phyloP scores from a whole-genome alignment of 2,329 filamentous ascomycete genomes.

The Ramularia collo-cygni region DNA sequence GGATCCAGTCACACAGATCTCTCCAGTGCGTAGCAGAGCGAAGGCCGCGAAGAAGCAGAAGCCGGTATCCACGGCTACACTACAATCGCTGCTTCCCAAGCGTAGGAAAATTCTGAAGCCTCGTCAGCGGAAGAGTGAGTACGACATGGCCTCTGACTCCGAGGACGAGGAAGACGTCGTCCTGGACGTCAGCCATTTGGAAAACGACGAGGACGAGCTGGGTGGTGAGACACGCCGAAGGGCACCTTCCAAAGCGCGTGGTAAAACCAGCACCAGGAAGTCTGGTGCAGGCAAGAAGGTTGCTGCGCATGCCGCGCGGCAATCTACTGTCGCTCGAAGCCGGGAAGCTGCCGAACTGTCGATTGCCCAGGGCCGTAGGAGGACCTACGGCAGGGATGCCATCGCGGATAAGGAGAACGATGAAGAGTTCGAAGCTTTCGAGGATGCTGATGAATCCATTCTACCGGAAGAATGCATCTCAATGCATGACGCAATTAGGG shows the following conservation, averaged over 20 bases:
- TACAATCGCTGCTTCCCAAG: constrained; percentile 41
- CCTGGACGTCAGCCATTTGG: constrained; percentile 18
- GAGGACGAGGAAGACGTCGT: constrained; percentile 25
- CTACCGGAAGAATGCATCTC: constrained; percentile 15
- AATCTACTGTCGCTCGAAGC: constrained; percentile 5
- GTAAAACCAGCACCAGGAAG: constrained; percentile 14
- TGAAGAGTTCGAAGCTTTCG: constrained; percentile 18
- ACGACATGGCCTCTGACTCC: constrained; percentile 34
- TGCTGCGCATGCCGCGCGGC: constrained; percentile 4
- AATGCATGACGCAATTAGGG: constrained; percentile 28
- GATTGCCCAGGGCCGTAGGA: constrained; percentile 12
- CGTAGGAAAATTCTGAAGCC: constrained; percentile 25
- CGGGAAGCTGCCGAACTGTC: constrained; percentile 9
- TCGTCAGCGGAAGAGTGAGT: constrained; percentile 28
- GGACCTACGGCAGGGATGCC: constrained; percentile 26
- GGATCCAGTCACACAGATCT: constrained; percentile 21
- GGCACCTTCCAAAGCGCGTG: constrained; percentile 9
- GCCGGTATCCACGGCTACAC: constrained; percentile 36
- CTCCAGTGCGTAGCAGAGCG: constrained; percentile 16
- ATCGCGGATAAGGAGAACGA: constrained; percentile 40
- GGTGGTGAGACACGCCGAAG: constrained; percentile 19
- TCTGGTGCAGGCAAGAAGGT: constrained; percentile 8
- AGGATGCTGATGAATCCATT: constrained; percentile 22
- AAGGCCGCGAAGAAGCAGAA: constrained; percentile 25
- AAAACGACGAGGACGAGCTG: constrained; percentile 39